Conservation (phyloP, 2,329 filamentous ascomycete species). For the Apiospora pterosperma region DNA sequence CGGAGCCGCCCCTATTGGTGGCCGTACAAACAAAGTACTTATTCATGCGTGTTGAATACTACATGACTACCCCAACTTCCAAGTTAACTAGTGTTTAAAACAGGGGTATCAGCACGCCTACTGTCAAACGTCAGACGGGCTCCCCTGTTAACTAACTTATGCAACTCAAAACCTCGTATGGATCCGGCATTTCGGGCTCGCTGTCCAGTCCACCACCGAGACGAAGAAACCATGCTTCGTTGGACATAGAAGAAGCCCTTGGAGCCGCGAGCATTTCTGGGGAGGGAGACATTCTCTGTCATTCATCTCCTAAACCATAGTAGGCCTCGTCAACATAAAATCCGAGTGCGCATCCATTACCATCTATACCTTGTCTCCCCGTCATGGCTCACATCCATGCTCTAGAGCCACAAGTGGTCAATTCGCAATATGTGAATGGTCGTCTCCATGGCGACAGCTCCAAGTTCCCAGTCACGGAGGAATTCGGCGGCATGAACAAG, state of each 20-base stretch:
- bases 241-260: neutral
- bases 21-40: neutral
- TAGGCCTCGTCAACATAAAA: neutral
- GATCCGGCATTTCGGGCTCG: neutral
- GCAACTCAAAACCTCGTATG: no score
- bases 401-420: constrained; percentile 26
- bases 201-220: neutral
- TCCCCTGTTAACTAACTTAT: no score
- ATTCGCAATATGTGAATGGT: constrained; percentile 28
- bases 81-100: no score
- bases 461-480: constrained; percentile 30
- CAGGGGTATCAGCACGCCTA: no score
- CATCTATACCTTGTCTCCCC: neutral
- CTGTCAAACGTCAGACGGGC: no score
- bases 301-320: neutral
- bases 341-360: neutral
- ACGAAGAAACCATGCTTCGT: neutral
- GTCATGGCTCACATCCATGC: constrained; percentile 34
- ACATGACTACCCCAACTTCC: neutral
- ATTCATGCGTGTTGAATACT: neutral
- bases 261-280: neutral
- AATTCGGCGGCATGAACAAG: constrained; percentile 35
- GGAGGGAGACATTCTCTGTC: neutral
- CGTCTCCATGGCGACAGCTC: constrained; percentile 20
- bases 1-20: neutral